Base-by-base conservation (phyloP, 2,329 filamentous ascomycete species). In the Sporothrix pseudoabietina region DNA sequence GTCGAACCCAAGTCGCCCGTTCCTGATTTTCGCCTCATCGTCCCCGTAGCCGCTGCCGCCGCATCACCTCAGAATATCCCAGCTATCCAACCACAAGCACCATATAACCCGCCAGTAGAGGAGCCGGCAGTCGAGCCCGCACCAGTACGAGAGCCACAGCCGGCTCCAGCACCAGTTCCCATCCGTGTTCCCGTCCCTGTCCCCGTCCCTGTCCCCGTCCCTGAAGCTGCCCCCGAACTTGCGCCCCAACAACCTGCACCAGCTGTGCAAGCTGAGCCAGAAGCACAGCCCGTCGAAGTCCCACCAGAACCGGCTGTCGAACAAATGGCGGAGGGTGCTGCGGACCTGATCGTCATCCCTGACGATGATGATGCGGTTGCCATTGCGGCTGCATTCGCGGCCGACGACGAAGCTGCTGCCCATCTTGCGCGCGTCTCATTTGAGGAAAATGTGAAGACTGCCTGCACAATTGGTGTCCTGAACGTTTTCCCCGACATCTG, bases 401-500 rank as follows among this genome's bases (percentile, higher is more conserved):
- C 52, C 44, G 30, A n/a, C 32, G 16, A 16, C 30, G 14, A n/a
- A 4, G 16, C 32, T 68, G 39, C 47, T 41, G 35, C 65, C 12
- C 59, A 66, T 4, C 32, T 35, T 3, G 55, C 35, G 0, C 12
- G 7, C 8, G 30, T 26, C 7, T 26, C 44, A 0, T 10, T 69
- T 19, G 72, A 72, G 14, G 30, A 76, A 16, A 59, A 74, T 3
- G 22, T 59, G 22, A 59, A 63, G 30, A 44, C 44, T 80, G 72
- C 74, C 6, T 83, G 80, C 76, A 78, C 77, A 41, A 74, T 78
- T 19, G 72, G 75, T 3, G 77, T 84, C 16, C 75, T 81, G 9
- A 63, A 72, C 4, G 66, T 86, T 9, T 86, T 87, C 73, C 84
- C 85, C 0, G 82, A 87, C 55, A 84, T 87, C 1, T 85, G 83